Evolutionary conservation across 1,284 basidiomycete genomes (phyloP).

Genomic region (Cryptococcus wingfieldii): DNA sequence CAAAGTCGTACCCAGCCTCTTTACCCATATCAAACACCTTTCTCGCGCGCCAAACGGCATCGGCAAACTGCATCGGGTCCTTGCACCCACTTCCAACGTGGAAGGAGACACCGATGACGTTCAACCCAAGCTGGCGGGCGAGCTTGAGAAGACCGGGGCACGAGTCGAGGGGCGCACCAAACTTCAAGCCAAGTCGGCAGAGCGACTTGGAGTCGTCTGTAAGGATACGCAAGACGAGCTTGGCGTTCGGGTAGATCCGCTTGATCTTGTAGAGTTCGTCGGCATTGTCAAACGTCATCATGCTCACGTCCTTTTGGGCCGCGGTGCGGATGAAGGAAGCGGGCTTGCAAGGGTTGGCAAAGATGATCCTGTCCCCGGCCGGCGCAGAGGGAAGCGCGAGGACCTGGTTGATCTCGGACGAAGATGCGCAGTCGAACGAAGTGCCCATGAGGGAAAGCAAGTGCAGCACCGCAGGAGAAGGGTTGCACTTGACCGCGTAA

Average conservation of each 20-base stretch:
- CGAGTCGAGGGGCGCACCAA: constrained; percentile 81
- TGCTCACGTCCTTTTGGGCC: constrained; percentile 69
- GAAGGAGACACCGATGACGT: constrained; percentile 91
- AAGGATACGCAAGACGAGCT: constrained; percentile 88
- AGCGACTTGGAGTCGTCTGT: constrained; percentile 95
- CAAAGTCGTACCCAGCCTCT: constrained; percentile 76
- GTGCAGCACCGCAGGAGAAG: constrained; percentile 87
- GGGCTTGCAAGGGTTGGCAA: constrained; percentile 99
- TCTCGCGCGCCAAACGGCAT: constrained; percentile 80
- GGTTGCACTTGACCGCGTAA: constrained; percentile 97
- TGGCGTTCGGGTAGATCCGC: constrained; percentile 72
- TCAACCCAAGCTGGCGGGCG: constrained; percentile 72
- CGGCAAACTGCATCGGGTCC: constrained; percentile 82
- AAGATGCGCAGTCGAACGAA: constrained; percentile 98
- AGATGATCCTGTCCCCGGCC: constrained; percentile 69
- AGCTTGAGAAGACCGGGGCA: constrained; percentile 76
- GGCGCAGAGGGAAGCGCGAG: constrained; percentile 62
- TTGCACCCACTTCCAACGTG: constrained; percentile 97
- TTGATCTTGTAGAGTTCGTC: constrained; percentile 98
- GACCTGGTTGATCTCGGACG: constrained; percentile 84
- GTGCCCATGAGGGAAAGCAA: constrained; percentile 83
- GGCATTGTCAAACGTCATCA: constrained; percentile 97
- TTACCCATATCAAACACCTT: constrained; percentile 83
- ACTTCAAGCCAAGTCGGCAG: constrained; percentile 92
- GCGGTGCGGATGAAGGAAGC: constrained; percentile 87